phyloP scores from a whole-genome alignment of 768 basidiomycete genomes.

The Leucocoprinus birnbaumii region DNA sequence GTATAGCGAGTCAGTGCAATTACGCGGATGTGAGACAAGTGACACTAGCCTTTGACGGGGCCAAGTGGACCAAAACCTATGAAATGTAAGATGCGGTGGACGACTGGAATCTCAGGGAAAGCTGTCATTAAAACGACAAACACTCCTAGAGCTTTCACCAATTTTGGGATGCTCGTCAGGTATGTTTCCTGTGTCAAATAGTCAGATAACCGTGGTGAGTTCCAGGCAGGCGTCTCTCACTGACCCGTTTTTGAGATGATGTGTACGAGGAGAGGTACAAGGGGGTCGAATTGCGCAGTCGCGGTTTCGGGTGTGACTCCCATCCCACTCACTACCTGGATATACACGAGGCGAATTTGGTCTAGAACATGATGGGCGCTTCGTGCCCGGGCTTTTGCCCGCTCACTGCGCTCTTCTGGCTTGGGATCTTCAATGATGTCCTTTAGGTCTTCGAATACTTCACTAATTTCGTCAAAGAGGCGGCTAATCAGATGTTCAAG shows the following conservation, averaged over 20 bases:
- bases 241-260: slow-evolving; percentile 10
- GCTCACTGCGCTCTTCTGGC: slow-evolving; percentile 10
- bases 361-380: slow-evolving; percentile 1
- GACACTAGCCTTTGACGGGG: slow-evolving; percentile 29
- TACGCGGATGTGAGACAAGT: no score
- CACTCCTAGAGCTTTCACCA: slow-evolving; percentile 23
- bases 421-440: slow-evolving; percentile 11
- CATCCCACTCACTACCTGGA: background rate
- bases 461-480: background rate
- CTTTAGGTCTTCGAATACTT: background rate
- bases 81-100: slow-evolving; percentile 25
- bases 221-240: background rate
- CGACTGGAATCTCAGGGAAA: slow-evolving; percentile 25
- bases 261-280: background rate
- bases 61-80: slow-evolving; percentile 34
- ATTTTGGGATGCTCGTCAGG: slow-evolving; percentile 31
- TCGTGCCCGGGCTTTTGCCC: slow-evolving; percentile 5
- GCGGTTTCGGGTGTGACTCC: slow-evolving; percentile 10
- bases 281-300: background rate
- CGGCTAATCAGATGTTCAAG: background rate
- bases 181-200: slow-evolving; percentile 29
- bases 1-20: background rate
- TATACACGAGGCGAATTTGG: slow-evolving; percentile 2
- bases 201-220: background rate
- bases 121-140: slow-evolving; percentile 19